Evolutionary conservation across 345 rosid genomes (phyloP), one percentile per base, ranked within the genome.

Genomic region (Gossypium stocksii): DNA sequence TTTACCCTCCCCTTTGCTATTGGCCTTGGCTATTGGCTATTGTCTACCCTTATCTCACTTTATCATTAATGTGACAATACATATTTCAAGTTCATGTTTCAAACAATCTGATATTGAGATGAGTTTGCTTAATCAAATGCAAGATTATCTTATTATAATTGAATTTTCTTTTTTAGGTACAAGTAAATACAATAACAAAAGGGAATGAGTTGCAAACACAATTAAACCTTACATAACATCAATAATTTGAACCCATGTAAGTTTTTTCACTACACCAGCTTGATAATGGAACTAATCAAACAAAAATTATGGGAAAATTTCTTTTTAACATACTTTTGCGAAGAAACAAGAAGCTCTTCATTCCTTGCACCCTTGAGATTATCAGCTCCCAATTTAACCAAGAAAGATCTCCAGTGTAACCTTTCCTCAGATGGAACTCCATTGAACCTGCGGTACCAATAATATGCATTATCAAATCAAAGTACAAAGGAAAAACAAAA

Each of bases 361-460:
- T 92, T 92, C 62, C 89, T 92, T n/a, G 86, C 86, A 67, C 97
- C 93, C 76, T 82, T 85, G 71, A 94, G 97, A 80, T 94, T 94
- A 75, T 92, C 95, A 1, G 90, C 91, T 77, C 97, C 97, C 68
- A 89, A 78, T 83, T 92, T 94, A 9, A 94, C 91, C 75, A 94
- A 77, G 89, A 92, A 92, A 43, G 97, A 82, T 77, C 97, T 80
- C 93, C 98, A 92, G 70, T 89, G 94, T 6, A 92, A 80, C 41
- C 93, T 83, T 77, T 92, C 97, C 83, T 94, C 97, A 12, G 91
- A 87, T n/a, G 94, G 91, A 74, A 94, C 25, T 44, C 70, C 29
- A 65, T 44, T 65, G 29, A 65, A 65, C 51, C 52, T 65, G 6
- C 9, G 10, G 11, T 19, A 41, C 44, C 38, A 58, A 19, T 2